phyloP scores from a whole-genome alignment of 495 filamentous ascomycete species.

The Penicillium samsonianum region DNA sequence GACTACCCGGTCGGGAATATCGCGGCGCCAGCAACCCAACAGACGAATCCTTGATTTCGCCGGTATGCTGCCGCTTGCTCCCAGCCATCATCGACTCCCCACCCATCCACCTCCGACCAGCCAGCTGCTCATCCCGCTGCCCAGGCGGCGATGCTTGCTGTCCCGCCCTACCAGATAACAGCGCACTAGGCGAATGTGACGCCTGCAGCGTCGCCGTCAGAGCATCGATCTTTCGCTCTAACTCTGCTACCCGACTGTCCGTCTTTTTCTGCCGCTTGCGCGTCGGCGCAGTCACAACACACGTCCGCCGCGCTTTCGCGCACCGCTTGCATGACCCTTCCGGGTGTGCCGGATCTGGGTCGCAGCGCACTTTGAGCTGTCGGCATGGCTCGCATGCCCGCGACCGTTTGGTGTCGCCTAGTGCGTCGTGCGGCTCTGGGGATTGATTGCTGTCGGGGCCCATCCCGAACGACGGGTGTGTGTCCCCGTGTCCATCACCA shows the following conservation, averaged over 20 bases:
- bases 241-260: constrained; percentile 85
- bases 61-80: constrained; percentile 29
- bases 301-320: constrained; percentile 75
- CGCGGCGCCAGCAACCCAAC: constrained; percentile 22
- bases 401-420: constrained; percentile 67
- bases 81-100: constrained; percentile 18
- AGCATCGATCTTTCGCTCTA: constrained; percentile 93
- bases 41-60: constrained; percentile 23
- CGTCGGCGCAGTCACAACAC: constrained; percentile 78
- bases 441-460: constrained; percentile 15
- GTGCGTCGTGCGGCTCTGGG: constrained; percentile 39
- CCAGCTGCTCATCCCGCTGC: constrained; percentile 12
- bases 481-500: background rate
- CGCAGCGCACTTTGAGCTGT: constrained; percentile 86
- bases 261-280: constrained; percentile 92
- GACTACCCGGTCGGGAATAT: constrained; percentile 25
- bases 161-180: constrained; percentile 5
- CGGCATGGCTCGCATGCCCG: constrained; percentile 95
- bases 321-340: constrained; percentile 80
- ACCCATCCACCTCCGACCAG: constrained; percentile 20
- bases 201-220: constrained; percentile 76
- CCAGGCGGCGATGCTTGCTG: constrained; percentile 4
- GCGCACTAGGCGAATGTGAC: constrained; percentile 22
- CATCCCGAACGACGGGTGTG: constrained; percentile 1
- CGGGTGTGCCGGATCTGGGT: constrained; percentile 58